These are phyloP conservation scores for Tetrahymena thermophila DNA, from an alignment of 73 alveolate species.

Conservation along the genomic window DNA sequence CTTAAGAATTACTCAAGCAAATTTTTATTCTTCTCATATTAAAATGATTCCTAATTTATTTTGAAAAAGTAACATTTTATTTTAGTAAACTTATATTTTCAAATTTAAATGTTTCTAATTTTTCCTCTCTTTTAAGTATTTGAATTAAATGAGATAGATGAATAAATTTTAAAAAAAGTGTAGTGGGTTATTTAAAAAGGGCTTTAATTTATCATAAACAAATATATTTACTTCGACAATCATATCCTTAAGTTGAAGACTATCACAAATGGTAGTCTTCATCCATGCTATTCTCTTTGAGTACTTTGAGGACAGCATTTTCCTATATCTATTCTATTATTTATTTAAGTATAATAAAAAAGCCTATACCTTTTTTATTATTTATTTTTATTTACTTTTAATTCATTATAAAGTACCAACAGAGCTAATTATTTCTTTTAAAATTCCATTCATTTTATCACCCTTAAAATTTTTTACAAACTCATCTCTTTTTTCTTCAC, in stretches of 20 bases:
- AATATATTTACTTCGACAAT: not conserved
- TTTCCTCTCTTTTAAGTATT: not conserved
- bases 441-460: not conserved
- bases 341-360: not conserved
- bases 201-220: not conserved
- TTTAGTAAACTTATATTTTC: not conserved
- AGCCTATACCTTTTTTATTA: not conserved
- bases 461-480: not conserved
- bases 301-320: not conserved
- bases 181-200: not conserved
- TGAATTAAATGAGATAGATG: not conserved
- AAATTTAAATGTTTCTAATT: not conserved
- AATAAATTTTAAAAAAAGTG: not conserved
- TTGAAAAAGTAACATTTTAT: not conserved
- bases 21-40: not conserved
- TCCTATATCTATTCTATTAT: not conserved
- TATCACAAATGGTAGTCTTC: not conserved
- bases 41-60: not conserved
- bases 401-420: not conserved
- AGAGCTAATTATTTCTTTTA: not conserved
- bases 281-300: slow-evolving; percentile 2
- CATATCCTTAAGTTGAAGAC: not conserved
- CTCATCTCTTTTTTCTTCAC: not conserved
- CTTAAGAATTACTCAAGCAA: slow-evolving; percentile 30
- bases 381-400: not conserved